Base-by-base conservation (phyloP, 108 stramenopile species). In the Conticribra weissflogii region DNA sequence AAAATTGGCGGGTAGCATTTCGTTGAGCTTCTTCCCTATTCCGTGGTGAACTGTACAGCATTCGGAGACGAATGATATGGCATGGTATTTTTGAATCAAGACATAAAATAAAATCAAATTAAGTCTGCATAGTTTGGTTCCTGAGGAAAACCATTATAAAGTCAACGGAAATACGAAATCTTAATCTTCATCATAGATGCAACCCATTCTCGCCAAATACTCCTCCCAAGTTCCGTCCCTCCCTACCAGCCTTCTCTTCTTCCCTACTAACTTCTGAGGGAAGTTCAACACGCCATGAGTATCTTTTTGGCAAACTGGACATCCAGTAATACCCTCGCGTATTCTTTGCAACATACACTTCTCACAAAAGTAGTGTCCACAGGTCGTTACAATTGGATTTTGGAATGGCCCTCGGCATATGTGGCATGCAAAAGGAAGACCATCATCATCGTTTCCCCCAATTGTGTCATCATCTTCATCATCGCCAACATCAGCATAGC, bases 331-430 rank as follows among this genome's bases (percentile, higher is more conserved):
- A 0, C 2, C 60, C 44, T 55, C 68, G 16, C 78, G 79, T 36
- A 93, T 68, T 55, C 85, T 70, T 23, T 77, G 30, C 64, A 89
- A 63, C 44, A 98, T 88, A 65, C 98, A 98, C 5, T 51, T 27
- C 59, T 96, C 81, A 72, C 97, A 97, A 76, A 96, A 97, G 79
- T 96, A 98, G 78, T 99, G 99, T 1, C 81, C 82, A 75, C 98
- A 99, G 0, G 66, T 46, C 15, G 97, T 98, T 1, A 97, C 95
- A 1, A 99, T 88, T 14, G 99, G 99, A 74, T 98, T 85, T 14
- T 68, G 67, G 74, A 98, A 99, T 9, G 79, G 76, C 33, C 86
- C 67, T 17, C 97, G 84, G 75, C 97, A 99, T 3, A 98, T 54
- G 55, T 90, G 74, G 71, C 99, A 99, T 0, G 98, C 98, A 79